Base-by-base conservation (phyloP, 225 moss, liverwort and hornwort species). In the Polytrichum formosum region DNA sequence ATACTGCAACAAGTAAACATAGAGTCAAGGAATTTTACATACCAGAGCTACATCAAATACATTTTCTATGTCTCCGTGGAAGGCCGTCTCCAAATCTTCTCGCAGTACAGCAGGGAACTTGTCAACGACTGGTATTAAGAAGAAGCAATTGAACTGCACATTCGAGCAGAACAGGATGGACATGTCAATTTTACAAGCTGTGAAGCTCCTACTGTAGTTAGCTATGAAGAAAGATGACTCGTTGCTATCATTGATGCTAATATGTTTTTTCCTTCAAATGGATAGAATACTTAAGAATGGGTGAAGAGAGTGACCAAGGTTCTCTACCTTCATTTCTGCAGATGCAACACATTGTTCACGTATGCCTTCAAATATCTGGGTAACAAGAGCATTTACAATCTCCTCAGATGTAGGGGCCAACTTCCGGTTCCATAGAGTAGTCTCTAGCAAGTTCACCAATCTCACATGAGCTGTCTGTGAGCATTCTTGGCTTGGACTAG, bases 111-210 rank as follows among this genome's bases (percentile, higher is more conserved):
- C 89, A 30, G 96, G 96, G 78, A 96, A 96, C 79, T 91, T 92
- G 68, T 96, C 96, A 73, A 96, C 92, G 29, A 93, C 90, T 17
- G 96, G 96, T 91, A 96, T 96, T 71, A 96, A 87, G 71, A 96
- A 96, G 77, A 93, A 96, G 76, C 96, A 96, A 77, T 96, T 96
- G 84, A 93, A 96, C 93, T 96, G 87, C 72, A 78, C 7, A 31
- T 23, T 73, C 53, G 55, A 17, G 75, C 9, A 28, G 46, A 56
- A 55, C 56, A 56, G 37, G 37, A 37, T 37, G 37, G 37, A 37
- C 13, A 37, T 37, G 37, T 13, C 37, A 37, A 13, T 37, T 10
- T 33, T 37, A 37, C 37, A 13, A 37, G 37, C 13, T 37, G 37
- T 10, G 10, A 10, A 37, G 9, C 10, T 37, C 2, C 37, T 37